These are phyloP conservation scores for Aspergillus luchuensis DNA, from an alignment of 2,329 filamentous ascomycete genomes.

Conservation along the genomic window DNA sequence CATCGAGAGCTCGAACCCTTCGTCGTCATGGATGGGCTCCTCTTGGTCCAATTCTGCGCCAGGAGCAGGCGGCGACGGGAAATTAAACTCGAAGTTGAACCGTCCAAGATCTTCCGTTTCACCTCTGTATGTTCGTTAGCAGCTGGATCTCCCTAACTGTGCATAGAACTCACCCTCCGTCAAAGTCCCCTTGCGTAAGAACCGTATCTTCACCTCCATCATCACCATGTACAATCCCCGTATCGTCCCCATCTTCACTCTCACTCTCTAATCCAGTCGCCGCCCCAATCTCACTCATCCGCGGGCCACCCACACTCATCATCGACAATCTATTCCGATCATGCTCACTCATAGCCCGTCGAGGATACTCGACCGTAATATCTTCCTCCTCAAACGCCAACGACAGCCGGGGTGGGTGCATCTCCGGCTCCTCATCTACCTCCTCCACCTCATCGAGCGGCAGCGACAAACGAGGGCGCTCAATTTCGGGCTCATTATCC, in stretches of 20 bases:
- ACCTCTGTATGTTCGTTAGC: conserved; percentile 36
- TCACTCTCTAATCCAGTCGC: conserved; percentile 49
- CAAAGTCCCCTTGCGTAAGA: conserved; percentile 42
- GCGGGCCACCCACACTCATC: conserved; percentile 45
- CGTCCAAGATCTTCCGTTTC: conserved; percentile 48
- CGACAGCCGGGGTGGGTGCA: conserved; percentile 42
- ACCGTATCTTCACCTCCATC: conserved; percentile 40
- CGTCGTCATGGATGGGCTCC: conserved; percentile 36
- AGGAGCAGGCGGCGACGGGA: conserved; percentile 39
- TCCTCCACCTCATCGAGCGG: conserved; percentile 51
- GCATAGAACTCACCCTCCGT: conserved; percentile 35
- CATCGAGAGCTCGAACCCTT: conserved; percentile 37
- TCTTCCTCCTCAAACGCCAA: conserved; percentile 50
- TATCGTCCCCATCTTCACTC: conserved; percentile 42
- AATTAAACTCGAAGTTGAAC: conserved; percentile 46
- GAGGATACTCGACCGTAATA: conserved; percentile 49
- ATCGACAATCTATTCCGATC: conserved; percentile 44
- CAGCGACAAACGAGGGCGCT: conserved; percentile 45
- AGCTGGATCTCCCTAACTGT: background rate
- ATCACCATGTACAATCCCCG: conserved; percentile 39
- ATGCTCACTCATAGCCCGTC: conserved; percentile 42
- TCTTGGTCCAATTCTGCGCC: conserved; percentile 34
- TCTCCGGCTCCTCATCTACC: conserved; percentile 48
- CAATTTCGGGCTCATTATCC: conserved; percentile 51
- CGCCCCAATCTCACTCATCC: conserved; percentile 55